Base-by-base conservation (phyloP, 371 early-diverging fungal species). In the Mucor racemosus region DNA sequence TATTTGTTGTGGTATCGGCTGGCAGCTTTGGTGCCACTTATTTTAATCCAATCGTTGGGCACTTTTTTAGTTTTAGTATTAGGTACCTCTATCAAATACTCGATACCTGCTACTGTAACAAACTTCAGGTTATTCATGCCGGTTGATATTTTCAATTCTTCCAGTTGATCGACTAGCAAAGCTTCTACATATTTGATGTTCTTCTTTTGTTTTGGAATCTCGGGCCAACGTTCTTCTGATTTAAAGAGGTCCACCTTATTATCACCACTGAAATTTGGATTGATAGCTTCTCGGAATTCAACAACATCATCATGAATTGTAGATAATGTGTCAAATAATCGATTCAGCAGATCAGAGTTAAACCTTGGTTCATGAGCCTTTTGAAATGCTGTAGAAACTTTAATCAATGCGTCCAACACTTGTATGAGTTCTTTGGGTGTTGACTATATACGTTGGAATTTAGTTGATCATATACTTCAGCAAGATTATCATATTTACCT, bases 1-100 rank as follows among this genome's bases (percentile, higher is more conserved):
- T 84, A 85, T 14, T 90, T 90, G 1, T 95, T 88, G 67, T 94
- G 95, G 73, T 92, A 97, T 38, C 97, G 89, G 3, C 88, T 83
- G n/a, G 88, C 86, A 9, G 85, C 87, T 69, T 94, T 94, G 3
- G 94, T 94, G 67, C 86, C 87, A 54, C 89, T 91, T 34, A 95
- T 84, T 66, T 91, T 90, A 74, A 90, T 71, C 96, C 96, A 95
- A 34, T 84, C 68, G 10, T 66, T 69, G 0, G 96, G 96, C 3
- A 91, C 88, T 14, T 76, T 80, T 26, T 74, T 78, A 66, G 63
- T 80, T 84, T 54, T 84, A 84, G 58, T 14, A 94, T 74, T 63
- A 88, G 79, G 58, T 88, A 91, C 79, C 83, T 60, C 41, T 11
- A 46, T 39, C n/a, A 63, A 33, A 53, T 40, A 55, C 11, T 93